Base-by-base conservation (phyloP, 2,329 filamentous ascomycete species). In the Gliomastix tumulicola region DNA sequence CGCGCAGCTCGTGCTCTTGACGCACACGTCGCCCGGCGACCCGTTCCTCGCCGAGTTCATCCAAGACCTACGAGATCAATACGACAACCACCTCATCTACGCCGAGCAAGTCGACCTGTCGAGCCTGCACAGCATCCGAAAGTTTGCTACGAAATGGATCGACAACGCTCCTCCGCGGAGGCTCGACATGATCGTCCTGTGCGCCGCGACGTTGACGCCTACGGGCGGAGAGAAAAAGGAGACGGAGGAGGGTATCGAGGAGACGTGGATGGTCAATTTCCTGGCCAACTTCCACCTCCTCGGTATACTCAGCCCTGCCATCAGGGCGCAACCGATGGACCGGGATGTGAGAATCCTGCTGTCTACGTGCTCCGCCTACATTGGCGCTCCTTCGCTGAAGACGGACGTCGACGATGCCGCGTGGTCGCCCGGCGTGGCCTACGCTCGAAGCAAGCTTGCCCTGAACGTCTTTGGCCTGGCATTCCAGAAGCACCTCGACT, bases 141-240 rank as follows among this genome's bases (percentile, higher is more conserved):
- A 82, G 44, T 98, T 98, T 57, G 92, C 92, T 11, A 98, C 92
- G 0, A 90, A 88, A 66, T 98, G 94, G 90, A 88, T 98, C 46
- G 90, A 98, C 59, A 97, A 96, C 58, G 77, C 85, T 17, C 90
- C 92, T 4, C 87, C 89, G 8, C 74, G 94, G 39, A 73, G 94
- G 33, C 67, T 98, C 7, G 92, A 98, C 58, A 89, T 90, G 79
- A 68, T 98, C 32, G 76, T 98, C 16, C 71, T 98, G 15, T 95
- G 88, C 57, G 92, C 83, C 9, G 84, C 84, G 31, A 83, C 82
- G 1, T 66, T 88, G 46, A 86, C 83, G 5, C 82, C 87, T 3
- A 74, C 74, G 10, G 84, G 80, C 2, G 69, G 73, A 6, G 63
- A 68, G 44, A 67, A 75, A 20, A 65, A 59, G 77, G 79, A 0